A percentile compares a stretch with the other conserved stretches of the same genome.
Evolutionary conservation across 1,284 basidiomycete genomes (phyloP).

Genomic region (Abortiporus biennis): DNA sequence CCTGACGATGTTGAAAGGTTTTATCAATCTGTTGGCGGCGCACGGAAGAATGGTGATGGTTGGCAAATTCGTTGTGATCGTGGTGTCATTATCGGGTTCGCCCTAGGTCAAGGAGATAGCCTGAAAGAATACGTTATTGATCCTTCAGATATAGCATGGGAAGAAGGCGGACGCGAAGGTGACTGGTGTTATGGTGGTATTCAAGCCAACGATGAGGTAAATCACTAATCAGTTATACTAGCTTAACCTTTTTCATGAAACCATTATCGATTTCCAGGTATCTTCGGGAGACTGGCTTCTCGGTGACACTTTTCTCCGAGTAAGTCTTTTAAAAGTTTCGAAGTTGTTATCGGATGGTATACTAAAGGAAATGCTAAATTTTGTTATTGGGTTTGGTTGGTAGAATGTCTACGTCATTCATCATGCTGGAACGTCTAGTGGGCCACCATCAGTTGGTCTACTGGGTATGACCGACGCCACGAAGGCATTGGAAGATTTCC

Average conservation of each 20-base stretch:
- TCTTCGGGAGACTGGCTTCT: conserved; percentile 60
- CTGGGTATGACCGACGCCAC: conserved; percentile 38
- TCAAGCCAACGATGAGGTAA: conserved; percentile 47
- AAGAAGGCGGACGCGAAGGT: conserved; percentile 28
- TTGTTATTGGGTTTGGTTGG: not conserved
- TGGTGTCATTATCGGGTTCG: conserved; percentile 38
- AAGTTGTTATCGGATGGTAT: too few relatives aligned
- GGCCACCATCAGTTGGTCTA: conserved; percentile 42
- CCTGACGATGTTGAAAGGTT: conserved; percentile 43
- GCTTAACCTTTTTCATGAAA: not conserved
- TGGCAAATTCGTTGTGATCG: conserved; percentile 51
- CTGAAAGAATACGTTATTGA: conserved; percentile 39
- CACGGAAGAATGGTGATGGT: conserved; percentile 33
- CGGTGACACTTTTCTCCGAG: conserved; percentile 51
- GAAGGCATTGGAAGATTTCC: conserved; percentile 34
- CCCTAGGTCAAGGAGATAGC: conserved; percentile 35
- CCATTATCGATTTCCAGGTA: conserved; percentile 29
- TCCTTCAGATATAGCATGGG: conserved; percentile 50
- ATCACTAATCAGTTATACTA: conserved; percentile 11
- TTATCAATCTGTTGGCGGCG: conserved; percentile 38
- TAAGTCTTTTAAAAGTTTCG: too few relatives aligned
- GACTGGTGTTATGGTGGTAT: conserved; percentile 56
- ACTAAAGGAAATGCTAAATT: too few relatives aligned
- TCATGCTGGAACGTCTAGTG: conserved; percentile 33
- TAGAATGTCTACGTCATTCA: conserved; percentile 53